phyloP scores from a whole-genome alignment of 768 basidiomycete species.

The Suillus subaureus region DNA sequence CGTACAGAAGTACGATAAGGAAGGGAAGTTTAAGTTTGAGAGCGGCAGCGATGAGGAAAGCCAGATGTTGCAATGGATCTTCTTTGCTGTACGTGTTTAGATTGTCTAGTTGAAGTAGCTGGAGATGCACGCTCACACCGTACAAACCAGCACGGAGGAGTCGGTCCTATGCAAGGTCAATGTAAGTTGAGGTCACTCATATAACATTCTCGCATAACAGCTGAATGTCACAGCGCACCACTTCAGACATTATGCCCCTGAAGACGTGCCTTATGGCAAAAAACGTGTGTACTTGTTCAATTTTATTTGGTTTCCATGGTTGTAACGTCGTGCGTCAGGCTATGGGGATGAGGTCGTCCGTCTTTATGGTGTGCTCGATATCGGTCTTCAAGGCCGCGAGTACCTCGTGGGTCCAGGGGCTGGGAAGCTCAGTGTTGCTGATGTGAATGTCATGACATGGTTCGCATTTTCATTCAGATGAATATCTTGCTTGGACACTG shows the following conservation, averaged over 20 bases:
- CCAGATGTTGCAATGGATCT: constrained; percentile 84
- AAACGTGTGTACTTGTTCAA: constrained; percentile 45
- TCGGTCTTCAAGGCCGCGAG: constrained; percentile 71
- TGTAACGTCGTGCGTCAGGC: constrained; percentile 43
- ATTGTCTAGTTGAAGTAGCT: not conserved
- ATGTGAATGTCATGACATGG: constrained; percentile 72
- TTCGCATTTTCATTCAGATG: constrained; percentile 23
- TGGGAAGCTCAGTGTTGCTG: constrained; percentile 72
- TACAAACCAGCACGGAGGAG: constrained; percentile 63
- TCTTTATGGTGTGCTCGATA: constrained; percentile 82
- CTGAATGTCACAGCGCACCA: constrained; percentile 53
- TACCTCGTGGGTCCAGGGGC: constrained; percentile 77
- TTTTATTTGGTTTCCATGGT: constrained; percentile 8
- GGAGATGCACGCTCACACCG: constrained; percentile 1
- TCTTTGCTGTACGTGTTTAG: constrained; percentile 61
- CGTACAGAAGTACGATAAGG: constrained; percentile 76
- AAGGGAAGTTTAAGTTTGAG: constrained; percentile 71
- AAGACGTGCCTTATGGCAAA: constrained; percentile 69
- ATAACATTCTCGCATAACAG: constrained; percentile 13
- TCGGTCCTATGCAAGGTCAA: constrained; percentile 91
- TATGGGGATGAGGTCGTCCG: constrained; percentile 83
- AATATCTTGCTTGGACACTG: not conserved
- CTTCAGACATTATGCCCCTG: constrained; percentile 66
- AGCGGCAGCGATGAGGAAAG: constrained; percentile 61
- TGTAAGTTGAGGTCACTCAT: constrained; percentile 15